Conservation (phyloP, 495 filamentous ascomycete genomes). For the Penicillium crystallinum region DNA sequence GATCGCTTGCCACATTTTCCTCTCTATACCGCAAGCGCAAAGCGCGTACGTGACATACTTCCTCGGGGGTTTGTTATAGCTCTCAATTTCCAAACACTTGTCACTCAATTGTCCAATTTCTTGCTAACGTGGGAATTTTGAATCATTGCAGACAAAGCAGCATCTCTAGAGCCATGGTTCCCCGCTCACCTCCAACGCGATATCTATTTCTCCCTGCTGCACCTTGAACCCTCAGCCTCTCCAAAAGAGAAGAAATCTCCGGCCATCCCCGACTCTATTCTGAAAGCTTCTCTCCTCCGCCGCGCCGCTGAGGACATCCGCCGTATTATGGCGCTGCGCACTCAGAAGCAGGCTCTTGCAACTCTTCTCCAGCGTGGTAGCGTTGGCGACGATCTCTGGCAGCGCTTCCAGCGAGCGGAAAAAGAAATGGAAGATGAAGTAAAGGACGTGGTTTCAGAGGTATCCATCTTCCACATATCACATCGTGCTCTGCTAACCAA, state of each 20-base stretch:
- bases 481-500: not conserved
- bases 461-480: slow-evolving; percentile 28
- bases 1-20: slow-evolving; percentile 86
- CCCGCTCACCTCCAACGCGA: slow-evolving; percentile 82
- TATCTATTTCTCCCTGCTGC: slow-evolving; percentile 87
- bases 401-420: slow-evolving; percentile 83
- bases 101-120: not conserved
- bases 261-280: slow-evolving; percentile 74
- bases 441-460: slow-evolving; percentile 88
- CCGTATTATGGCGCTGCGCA: slow-evolving; percentile 78
- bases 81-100: not conserved
- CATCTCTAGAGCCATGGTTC: slow-evolving; percentile 87
- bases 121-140: not conserved
- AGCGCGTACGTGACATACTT: slow-evolving; percentile 57
- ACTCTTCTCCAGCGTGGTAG: slow-evolving; percentile 80
- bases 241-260: slow-evolving; percentile 62
- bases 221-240: slow-evolving; percentile 63
- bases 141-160: slow-evolving; percentile 55
- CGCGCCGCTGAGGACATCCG: slow-evolving; percentile 88
- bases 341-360: slow-evolving; percentile 77
- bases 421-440: slow-evolving; percentile 97
- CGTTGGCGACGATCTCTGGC: slow-evolving; percentile 95
- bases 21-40: slow-evolving; percentile 91
- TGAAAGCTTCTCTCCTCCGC: slow-evolving; percentile 85
- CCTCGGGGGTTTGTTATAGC: not conserved